Evolutionary conservation across 371 early-diverging fungal genomes (phyloP).

Genomic region (Batkoa obscura): DNA sequence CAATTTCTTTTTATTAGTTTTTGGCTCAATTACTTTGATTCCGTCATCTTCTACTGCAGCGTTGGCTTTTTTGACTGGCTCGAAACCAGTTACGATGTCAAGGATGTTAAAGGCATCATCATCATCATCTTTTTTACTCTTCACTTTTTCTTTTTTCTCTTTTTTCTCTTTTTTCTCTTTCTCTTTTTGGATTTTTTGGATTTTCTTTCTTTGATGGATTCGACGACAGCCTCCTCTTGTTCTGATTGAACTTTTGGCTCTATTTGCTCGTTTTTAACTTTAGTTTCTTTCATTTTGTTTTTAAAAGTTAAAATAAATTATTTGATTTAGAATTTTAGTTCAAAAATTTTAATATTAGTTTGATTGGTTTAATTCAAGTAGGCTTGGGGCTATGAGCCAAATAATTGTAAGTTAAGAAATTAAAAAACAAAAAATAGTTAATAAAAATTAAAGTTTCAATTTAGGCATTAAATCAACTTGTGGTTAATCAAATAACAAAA

Average conservation of each 20-base stretch:
- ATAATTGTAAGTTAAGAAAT: no score
- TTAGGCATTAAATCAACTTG: no score
- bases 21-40: slow-evolving; percentile 11
- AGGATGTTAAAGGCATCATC: slow-evolving; percentile 14
- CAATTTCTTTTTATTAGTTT: slow-evolving; percentile 9
- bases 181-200: slow-evolving; percentile 20
- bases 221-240: background rate
- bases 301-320: no score
- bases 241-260: background rate
- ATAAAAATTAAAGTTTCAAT: no score
- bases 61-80: slow-evolving; percentile 4
- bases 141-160: slow-evolving; percentile 23
- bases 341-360: no score
- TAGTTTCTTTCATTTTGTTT: no score
- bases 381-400: no score
- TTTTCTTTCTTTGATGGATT: background rate
- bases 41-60: slow-evolving; percentile 12
- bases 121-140: background rate
- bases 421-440: no score
- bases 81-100: slow-evolving; percentile 15
- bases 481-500: no score
- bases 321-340: no score
- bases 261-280: background rate
- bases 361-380: no score
- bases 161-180: slow-evolving; percentile 20